Evolutionary conservation across 306 rosid species (phyloP).

Genomic region (Hippophae gyantsensis): DNA sequence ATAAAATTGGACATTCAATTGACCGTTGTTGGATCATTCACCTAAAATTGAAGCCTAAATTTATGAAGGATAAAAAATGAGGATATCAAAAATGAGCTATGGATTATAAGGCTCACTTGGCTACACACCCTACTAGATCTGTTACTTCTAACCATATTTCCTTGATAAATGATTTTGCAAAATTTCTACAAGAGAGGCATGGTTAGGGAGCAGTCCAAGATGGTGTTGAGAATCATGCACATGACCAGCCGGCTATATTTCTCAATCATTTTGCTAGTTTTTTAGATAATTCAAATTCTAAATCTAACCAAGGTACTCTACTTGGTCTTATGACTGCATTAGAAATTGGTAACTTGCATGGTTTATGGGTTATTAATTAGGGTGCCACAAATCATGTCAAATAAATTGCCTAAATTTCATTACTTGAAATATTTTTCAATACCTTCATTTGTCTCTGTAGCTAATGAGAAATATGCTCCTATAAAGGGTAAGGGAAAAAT

Average conservation of each 20-base stretch:
- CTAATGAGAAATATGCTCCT: not conserved
- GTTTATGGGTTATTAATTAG: not conserved
- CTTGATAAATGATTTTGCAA: too few species aligned
- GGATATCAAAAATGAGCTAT: not conserved
- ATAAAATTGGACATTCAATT: not conserved
- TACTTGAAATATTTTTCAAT: not conserved
- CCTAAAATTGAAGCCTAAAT: not conserved
- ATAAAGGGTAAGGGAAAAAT: not conserved
- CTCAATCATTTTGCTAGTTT: not conserved
- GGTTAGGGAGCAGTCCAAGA: too few species aligned
- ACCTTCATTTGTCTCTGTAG: not conserved
- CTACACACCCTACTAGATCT: not conserved
- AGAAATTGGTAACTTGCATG: not conserved
- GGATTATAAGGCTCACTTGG: not conserved
- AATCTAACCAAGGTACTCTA: not conserved
- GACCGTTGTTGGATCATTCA: not conserved
- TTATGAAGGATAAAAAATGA: not conserved
- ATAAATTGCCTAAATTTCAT: not conserved
- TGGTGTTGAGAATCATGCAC: not conserved
- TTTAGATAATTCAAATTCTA: not conserved
- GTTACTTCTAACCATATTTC: too few species aligned
- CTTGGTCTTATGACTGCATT: not conserved
- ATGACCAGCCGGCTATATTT: not conserved
- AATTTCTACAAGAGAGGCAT: too few species aligned
- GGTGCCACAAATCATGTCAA: constrained; percentile 2